A percentile compares a stretch with the other conserved stretches of the same genome.
phyloP scores from a whole-genome alignment of 257 asterid genomes.

The Solanum arcanum region DNA sequence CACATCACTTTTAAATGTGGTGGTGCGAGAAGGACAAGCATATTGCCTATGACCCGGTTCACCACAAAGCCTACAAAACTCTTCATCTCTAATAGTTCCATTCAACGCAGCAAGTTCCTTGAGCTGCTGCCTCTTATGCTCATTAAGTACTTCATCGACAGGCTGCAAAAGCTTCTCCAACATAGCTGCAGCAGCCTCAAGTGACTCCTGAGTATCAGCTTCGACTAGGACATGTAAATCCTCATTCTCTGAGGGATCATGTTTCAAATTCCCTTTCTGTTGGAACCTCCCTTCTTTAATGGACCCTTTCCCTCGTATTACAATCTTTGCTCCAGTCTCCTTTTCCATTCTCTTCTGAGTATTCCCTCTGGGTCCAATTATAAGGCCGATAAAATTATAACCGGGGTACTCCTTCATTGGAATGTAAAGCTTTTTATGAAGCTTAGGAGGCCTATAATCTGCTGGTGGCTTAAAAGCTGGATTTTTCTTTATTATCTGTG shows the following conservation, averaged over 20 bases:
- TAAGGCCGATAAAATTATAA: conserved; percentile 83
- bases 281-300: conserved; percentile 86
- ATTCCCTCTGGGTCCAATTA: conserved; percentile 92
- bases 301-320: conserved; percentile 91
- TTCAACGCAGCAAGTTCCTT: conserved; percentile 94
- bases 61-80: conserved; percentile 84
- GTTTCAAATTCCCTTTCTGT: conserved; percentile 81
- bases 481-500: conserved; percentile 80
- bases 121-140: conserved; percentile 95
- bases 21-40: conserved; percentile 77
- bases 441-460: conserved; percentile 94
- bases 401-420: conserved; percentile 97
- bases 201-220: conserved; percentile 86
- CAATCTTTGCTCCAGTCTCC: conserved; percentile 96
- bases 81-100: conserved; percentile 96
- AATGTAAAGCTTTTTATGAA: conserved; percentile 76
- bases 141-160: conserved; percentile 90
- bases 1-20: conserved; percentile 86
- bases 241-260: conserved; percentile 85
- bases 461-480: conserved; percentile 97
- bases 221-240: conserved; percentile 91
- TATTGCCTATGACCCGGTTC: conserved; percentile 87
- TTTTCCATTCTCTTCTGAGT: conserved; percentile 96
- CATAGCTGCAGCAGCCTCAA: conserved; percentile 92
- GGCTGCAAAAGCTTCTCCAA: conserved; percentile 94